Conservation (phyloP, 805 yeast genomes). For the Pichia manshurica region DNA sequence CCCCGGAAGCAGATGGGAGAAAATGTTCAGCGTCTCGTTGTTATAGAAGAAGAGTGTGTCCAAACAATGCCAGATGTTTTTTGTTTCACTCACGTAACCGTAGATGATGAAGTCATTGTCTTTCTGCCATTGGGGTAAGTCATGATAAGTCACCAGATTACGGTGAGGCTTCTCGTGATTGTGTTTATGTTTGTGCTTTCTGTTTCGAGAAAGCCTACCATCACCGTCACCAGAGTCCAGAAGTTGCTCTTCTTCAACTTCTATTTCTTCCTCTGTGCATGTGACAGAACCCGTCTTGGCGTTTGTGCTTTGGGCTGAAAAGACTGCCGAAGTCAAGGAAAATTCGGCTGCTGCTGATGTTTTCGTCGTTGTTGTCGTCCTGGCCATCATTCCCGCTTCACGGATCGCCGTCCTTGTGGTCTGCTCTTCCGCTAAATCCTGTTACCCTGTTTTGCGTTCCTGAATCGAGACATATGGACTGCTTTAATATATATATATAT, state of each 20-base stretch:
- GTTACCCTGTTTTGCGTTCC: no score
- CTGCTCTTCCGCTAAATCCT: no score
- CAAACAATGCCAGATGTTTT: slow-evolving; percentile 35
- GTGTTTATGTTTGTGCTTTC: neutral
- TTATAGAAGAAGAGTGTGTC: slow-evolving; percentile 41
- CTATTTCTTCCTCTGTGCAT: neutral
- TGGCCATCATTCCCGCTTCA: no score
- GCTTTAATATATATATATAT: no score
- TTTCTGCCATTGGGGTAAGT: slow-evolving; percentile 50
- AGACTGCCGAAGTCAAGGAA: no score
- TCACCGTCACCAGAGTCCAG: neutral
- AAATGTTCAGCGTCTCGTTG: slow-evolving; percentile 49
- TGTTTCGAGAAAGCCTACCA: neutral
- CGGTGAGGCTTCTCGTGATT: slow-evolving; percentile 10
- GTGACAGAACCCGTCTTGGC: neutral
- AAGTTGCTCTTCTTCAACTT: neutral
- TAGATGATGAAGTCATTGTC: slow-evolving; percentile 48
- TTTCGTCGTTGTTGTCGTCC: no score
- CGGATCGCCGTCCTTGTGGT: no score
- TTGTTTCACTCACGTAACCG: slow-evolving; percentile 46
- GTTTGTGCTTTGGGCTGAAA: no score
- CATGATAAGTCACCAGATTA: slow-evolving; percentile 31
- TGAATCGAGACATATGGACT: no score
- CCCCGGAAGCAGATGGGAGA: slow-evolving; percentile 46
- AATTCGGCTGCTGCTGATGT: no score